These are phyloP conservation scores for Schizonepeta tenuifolia DNA, from an alignment of 257 asterid species.

Conservation along the genomic window DNA sequence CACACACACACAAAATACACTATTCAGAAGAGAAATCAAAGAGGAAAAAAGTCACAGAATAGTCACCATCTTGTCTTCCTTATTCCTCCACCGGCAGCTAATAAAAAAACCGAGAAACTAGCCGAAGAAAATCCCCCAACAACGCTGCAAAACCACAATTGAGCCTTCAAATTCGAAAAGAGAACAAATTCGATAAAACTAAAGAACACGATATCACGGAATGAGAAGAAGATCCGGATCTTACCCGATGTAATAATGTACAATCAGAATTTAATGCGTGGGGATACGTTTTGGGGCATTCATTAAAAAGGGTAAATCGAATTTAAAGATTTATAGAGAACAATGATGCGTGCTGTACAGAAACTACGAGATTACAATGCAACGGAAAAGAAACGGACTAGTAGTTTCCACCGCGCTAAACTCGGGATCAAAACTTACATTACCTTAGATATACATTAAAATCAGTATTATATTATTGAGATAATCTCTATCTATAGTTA, in stretches of 20 bases:
- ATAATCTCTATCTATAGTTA: too few relatives aligned
- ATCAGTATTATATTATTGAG: too few relatives aligned
- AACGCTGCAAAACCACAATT: conserved; percentile 30
- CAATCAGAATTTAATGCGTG: neutral
- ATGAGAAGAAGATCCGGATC: conserved; percentile 28
- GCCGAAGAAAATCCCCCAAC: neutral
- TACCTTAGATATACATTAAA: conserved; percentile 22
- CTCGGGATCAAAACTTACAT: neutral
- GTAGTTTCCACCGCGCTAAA: conserved; percentile 1
- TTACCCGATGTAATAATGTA: conserved; percentile 10
- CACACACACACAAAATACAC: too few relatives aligned
- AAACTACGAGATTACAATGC: neutral
- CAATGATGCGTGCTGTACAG: neutral
- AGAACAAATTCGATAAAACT: neutral
- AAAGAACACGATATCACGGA: conserved; percentile 3
- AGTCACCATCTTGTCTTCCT: conserved; percentile 59
- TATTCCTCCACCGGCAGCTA: conserved; percentile 32
- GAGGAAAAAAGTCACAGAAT: neutral
- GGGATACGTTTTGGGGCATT: neutral
- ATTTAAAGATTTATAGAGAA: conserved; percentile 16
- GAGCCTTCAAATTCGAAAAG: conserved; percentile 19
- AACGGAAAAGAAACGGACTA: neutral
- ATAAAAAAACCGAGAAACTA: conserved; percentile 28
- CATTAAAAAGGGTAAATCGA: neutral
- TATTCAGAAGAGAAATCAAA: neutral